Base-by-base conservation (phyloP, 495 filamentous ascomycete species). In the Diplogelasinospora grovesii region DNA sequence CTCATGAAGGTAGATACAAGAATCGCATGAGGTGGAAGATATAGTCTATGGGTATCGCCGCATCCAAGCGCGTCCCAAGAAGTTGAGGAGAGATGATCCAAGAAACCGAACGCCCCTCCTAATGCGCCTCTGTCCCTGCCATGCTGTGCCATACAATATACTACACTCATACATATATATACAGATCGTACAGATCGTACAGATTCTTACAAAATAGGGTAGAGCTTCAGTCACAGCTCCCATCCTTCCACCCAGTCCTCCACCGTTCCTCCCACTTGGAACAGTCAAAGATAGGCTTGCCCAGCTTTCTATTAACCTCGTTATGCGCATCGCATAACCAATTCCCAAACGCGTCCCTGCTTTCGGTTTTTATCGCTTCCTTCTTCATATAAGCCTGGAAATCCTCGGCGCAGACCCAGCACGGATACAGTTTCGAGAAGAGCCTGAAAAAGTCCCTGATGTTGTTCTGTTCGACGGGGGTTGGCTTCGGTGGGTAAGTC, bases 301-400 rank as follows among this genome's bases (percentile, higher is more conserved):
- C 92, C 47, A 97, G 57, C 67, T 95, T 96, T 35, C 74, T 68
- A 73, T 98, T 98, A 16, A 98, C 92, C 50, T 86, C 89, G 69
- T 98, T 98, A 72, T 98, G 92, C 52, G 92, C 92, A 61, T 90
- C 83, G 55, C 92, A 98, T 73, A 97, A 81, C 93, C 93, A 98
- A 50, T 70, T 72, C 28, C 89, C 92, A 54, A 98, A 88, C 54
- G 85, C 85, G 23, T 75, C 72, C 29, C 84, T 63, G 39, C 76
- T 78, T 8, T 71, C 72, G 22, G 90, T 66, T 53, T 74, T 63
- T 39, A 88, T 79, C 58, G 81, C 73, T 35, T 89, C 83, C 53
- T 74, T 75, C 45, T 66, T 70, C 68, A 97, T 85, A 77, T 89
- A 97, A 0, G 43, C 52, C 61, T 78, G 83, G 60, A 98, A 96